Evolutionary conservation across 257 asterid species (phyloP).

Genomic region (Gentiana dahurica): DNA sequence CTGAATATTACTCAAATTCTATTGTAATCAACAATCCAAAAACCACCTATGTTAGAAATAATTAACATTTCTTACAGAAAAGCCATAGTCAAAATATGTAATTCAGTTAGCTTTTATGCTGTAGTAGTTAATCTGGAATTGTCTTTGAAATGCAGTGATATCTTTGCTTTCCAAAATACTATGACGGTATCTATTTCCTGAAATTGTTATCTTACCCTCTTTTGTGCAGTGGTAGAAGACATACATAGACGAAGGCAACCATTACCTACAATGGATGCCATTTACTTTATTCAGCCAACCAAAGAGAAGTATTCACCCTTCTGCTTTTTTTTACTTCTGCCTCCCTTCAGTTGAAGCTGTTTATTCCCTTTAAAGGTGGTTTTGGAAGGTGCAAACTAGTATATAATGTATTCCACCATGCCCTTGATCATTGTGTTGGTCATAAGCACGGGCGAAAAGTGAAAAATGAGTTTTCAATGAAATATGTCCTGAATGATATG

Average conservation of each 20-base stretch:
- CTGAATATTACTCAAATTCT: too few relatives aligned
- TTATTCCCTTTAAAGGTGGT: neutral
- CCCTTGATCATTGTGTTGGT: too few relatives aligned
- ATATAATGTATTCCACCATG: too few relatives aligned
- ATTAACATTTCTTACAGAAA: too few relatives aligned
- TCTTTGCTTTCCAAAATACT: neutral
- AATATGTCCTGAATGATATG: too few relatives aligned
- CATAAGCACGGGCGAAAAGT: too few relatives aligned
- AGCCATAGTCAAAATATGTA: too few relatives aligned
- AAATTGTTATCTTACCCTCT: constrained; percentile 18
- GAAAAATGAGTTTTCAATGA: too few relatives aligned
- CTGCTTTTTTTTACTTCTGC: constrained; percentile 1
- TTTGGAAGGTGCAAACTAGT: too few relatives aligned
- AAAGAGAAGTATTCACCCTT: constrained; percentile 60
- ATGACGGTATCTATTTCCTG: constrained; percentile 4
- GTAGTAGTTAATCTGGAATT: too few relatives aligned
- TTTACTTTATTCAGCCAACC: constrained; percentile 93
- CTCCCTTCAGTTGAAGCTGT: neutral
- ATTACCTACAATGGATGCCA: constrained; percentile 91
- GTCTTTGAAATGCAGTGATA: neutral
- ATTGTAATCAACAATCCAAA: too few relatives aligned
- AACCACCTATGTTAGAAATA: too few relatives aligned
- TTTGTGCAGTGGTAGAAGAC: constrained; percentile 95
- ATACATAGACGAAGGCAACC: constrained; percentile 95
- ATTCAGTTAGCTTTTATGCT: neutral